These are phyloP conservation scores for Suaeda aralocaspica DNA, from an alignment of 148 eudicot species.

Conservation along the genomic window DNA sequence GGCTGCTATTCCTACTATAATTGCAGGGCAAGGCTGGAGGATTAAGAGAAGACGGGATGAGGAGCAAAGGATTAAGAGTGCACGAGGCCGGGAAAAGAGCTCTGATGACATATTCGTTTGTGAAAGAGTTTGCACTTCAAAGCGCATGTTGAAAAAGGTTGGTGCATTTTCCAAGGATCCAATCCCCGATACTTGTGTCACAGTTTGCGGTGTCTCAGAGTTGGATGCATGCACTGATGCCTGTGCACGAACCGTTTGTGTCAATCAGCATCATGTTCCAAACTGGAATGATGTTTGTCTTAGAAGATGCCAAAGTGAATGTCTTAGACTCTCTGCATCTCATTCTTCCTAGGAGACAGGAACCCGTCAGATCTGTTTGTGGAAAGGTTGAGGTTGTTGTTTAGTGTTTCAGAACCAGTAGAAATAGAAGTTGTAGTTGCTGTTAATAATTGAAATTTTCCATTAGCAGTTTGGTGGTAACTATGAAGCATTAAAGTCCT, in stretches of 20 bases:
- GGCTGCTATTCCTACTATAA: conserved; percentile 52
- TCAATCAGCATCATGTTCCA: conserved; percentile 65
- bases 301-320: conserved; percentile 50
- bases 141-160: conserved; percentile 62
- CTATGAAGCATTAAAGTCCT: background rate
- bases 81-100: conserved; percentile 50
- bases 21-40: conserved; percentile 54
- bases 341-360: conserved; percentile 28
- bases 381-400: background rate
- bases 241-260: conserved; percentile 60
- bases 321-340: conserved; percentile 48
- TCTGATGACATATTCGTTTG: conserved; percentile 62
- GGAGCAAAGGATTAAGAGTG: conserved; percentile 51
- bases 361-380: background rate
- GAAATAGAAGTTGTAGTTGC: background rate
- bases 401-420: background rate
- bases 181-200: conserved; percentile 59
- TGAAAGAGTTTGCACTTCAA: conserved; percentile 65
- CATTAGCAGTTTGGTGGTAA: conserved; percentile 6
- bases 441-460: background rate
- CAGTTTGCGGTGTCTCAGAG: conserved; percentile 63
- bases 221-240: conserved; percentile 66
- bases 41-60: conserved; percentile 54
- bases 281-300: conserved; percentile 68
- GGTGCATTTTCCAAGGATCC: conserved; percentile 67